These are phyloP conservation scores for Hanseniaspora pseudoguilliermondii DNA, from an alignment of 805 yeast species.

Conservation along the genomic window DNA sequence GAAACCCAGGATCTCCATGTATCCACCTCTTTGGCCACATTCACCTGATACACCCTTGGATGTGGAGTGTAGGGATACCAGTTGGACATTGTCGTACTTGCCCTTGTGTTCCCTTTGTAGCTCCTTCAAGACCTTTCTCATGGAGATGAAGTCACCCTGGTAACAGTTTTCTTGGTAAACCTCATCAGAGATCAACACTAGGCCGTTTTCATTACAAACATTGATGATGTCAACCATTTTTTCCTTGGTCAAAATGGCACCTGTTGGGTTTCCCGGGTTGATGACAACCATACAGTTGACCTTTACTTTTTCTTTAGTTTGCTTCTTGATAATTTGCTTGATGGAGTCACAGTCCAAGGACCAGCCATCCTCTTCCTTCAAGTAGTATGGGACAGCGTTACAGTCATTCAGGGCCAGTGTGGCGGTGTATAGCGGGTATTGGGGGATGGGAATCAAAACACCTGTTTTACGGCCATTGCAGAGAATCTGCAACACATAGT, in stretches of 20 bases:
- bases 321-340: conserved; percentile 38
- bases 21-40: conserved; percentile 99
- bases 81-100: conserved; percentile 59
- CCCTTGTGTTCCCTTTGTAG: conserved; percentile 39
- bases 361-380: conserved; percentile 77
- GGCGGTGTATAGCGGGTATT: conserved; percentile 96
- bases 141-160: conserved; percentile 67
- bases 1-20: conserved; percentile 87
- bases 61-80: conserved; percentile 92
- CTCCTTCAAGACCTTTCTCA: conserved; percentile 63
- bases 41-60: conserved; percentile 97
- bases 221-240: conserved; percentile 60
- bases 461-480: conserved; percentile 60
- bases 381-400: conserved; percentile 70
- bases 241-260: conserved; percentile 55
- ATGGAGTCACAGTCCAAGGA: conserved; percentile 60
- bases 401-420: conserved; percentile 73
- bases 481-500: conserved; percentile 57
- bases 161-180: conserved; percentile 92
- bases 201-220: conserved; percentile 72
- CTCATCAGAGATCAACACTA: conserved; percentile 90
- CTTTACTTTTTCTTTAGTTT: conserved; percentile 39
- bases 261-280: conserved; percentile 98
- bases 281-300: conserved; percentile 80
- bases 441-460: conserved; percentile 90